These are phyloP conservation scores for Colletotrichum lini DNA, from an alignment of 2,329 filamentous ascomycete genomes.

Conservation along the genomic window DNA sequence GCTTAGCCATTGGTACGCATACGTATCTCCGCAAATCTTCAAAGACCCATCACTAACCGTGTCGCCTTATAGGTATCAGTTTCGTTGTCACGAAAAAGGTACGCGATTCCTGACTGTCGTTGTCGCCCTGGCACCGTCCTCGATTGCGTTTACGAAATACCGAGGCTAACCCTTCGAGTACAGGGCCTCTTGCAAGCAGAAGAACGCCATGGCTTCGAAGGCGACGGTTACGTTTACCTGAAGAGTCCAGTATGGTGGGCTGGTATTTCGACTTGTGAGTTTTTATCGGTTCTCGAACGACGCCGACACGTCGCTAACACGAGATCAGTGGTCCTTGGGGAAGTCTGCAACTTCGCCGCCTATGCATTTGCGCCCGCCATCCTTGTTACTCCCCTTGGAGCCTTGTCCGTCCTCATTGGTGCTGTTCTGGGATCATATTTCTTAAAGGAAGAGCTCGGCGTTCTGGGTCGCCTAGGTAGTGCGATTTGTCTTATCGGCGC, in stretches of 20 bases:
- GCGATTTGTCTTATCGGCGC: conserved; percentile 96
- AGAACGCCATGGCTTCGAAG: conserved; percentile 94
- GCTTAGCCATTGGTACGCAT: conserved; percentile 78
- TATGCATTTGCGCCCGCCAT: conserved; percentile 99
- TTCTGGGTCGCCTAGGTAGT: conserved; percentile 92
- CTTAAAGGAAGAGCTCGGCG: conserved; percentile 89
- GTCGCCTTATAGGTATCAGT: conserved; percentile 78
- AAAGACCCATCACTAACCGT: conserved; percentile 44
- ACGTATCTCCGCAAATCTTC: conserved; percentile 16
- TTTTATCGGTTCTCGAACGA: conserved; percentile 8
- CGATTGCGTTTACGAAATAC: conserved; percentile 27
- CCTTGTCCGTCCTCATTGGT: conserved; percentile 93
- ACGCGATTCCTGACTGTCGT: conserved; percentile 49
- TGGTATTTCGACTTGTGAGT: conserved; percentile 88
- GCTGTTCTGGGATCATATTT: conserved; percentile 97
- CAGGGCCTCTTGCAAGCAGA: conserved; percentile 92
- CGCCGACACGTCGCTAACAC: conserved; percentile 19
- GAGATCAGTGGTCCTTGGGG: conserved; percentile 84
- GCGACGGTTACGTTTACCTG: conserved; percentile 94
- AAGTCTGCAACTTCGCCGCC: conserved; percentile 97
- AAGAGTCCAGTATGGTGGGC: conserved; percentile 98
- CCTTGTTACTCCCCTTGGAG: conserved; percentile 93
- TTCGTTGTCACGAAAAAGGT: conserved; percentile 99
- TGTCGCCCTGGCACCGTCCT: conserved; percentile 6
- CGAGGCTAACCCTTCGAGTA: conserved; percentile 45